A percentile compares a stretch with the other conserved stretches of the same genome.
These are phyloP conservation scores for Amauroascus verrucosus DNA, from an alignment of 2,329 filamentous ascomycete genomes.

Conservation along the genomic window DNA sequence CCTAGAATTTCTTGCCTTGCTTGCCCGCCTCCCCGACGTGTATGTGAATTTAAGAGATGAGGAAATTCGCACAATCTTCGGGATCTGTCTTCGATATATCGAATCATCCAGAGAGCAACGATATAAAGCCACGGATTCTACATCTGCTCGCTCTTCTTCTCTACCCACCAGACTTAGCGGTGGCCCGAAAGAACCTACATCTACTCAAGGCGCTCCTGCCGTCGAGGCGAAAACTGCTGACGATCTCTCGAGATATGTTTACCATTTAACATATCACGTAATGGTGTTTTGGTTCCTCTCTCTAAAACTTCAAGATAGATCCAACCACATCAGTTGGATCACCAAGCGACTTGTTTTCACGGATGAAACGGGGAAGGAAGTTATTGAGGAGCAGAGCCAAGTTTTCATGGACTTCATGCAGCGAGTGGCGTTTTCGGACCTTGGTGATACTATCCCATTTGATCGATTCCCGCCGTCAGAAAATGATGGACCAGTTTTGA, in stretches of 20 bases:
- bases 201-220: constrained; percentile 22
- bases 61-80: constrained; percentile 88
- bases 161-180: constrained; percentile 36
- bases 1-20: constrained; percentile 81
- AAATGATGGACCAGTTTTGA: constrained; percentile 33
- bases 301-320: constrained; percentile 71
- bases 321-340: constrained; percentile 81
- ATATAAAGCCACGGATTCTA: constrained; percentile 27
- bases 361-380: constrained; percentile 62
- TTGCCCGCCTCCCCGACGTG: constrained; percentile 73
- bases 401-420: constrained; percentile 95
- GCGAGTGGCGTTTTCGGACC: constrained; percentile 72
- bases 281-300: constrained; percentile 96
- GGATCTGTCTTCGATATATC: constrained; percentile 86
- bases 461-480: constrained; percentile 34
- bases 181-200: constrained; percentile 34
- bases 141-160: constrained; percentile 26
- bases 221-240: constrained; percentile 45
- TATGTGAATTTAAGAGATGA: constrained; percentile 85
- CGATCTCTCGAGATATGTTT: constrained; percentile 85
- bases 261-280: constrained; percentile 85
- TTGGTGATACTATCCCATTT: constrained; percentile 53
- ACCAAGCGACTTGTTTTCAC: constrained; percentile 70
- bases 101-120: constrained; percentile 66
- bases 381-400: constrained; percentile 81